A percentile compares a stretch with the other conserved stretches of the same genome.
Conservation (phyloP, 73 alveolate genomes). For the Paraurostyla sp. region DNA sequence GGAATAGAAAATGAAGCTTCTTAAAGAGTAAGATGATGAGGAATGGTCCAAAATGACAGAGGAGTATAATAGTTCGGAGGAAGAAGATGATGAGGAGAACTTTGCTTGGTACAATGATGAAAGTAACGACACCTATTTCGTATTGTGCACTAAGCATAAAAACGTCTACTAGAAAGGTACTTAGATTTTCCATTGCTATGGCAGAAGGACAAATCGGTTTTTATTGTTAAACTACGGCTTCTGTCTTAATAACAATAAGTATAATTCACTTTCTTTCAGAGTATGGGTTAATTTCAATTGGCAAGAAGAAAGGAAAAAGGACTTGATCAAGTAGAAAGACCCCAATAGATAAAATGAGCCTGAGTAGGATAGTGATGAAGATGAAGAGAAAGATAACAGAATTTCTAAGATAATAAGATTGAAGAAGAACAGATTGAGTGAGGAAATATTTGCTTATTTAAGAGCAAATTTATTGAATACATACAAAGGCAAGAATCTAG, state of each 20-base stretch:
- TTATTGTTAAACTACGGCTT: constrained; percentile 71
- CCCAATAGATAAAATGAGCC: not conserved
- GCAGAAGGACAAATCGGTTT: constrained; percentile 73
- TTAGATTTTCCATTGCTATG: constrained; percentile 75
- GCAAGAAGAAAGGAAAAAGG: constrained; percentile 38
- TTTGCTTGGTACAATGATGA: constrained; percentile 69
- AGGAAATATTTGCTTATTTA: constrained; percentile 67
- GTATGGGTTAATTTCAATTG: constrained; percentile 61
- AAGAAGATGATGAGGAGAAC: constrained; percentile 72
- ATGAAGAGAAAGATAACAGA: constrained; percentile 8
- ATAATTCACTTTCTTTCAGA: constrained; percentile 70
- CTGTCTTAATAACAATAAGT: constrained; percentile 62
- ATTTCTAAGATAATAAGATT: constrained; percentile 63
- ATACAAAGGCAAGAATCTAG: constrained; percentile 62
- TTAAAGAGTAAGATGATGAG: constrained; percentile 41
- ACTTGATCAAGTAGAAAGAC: too few relatives aligned
- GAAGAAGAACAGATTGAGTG: constrained; percentile 45
- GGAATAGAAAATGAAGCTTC: constrained; percentile 48
- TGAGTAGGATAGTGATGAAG: not conserved
- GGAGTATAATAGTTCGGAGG: constrained; percentile 63
- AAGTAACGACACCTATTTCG: constrained; percentile 60
- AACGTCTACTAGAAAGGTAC: constrained; percentile 58
- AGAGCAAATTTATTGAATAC: constrained; percentile 64
- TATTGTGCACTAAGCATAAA: constrained; percentile 66
- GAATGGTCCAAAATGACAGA: constrained; percentile 55